These are phyloP conservation scores for Escallonia herrerae DNA, from an alignment of 129 eudicot genomes.

Conservation along the genomic window DNA sequence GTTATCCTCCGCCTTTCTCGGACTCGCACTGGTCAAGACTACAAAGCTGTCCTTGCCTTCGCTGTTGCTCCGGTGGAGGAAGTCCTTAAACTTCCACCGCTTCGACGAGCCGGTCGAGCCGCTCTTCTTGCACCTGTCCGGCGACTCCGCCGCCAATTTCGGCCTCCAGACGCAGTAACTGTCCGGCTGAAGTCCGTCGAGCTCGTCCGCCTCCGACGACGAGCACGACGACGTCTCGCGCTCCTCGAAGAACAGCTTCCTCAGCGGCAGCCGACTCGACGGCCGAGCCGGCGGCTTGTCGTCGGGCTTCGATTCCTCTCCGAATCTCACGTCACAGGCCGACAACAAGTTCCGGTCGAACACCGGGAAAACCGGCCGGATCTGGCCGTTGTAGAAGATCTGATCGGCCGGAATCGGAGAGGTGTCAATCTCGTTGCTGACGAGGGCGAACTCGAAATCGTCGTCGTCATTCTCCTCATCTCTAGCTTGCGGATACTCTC, in stretches of 20 bases:
- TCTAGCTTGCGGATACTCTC: conserved; percentile 1
- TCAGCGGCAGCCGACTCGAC: conserved; percentile 36
- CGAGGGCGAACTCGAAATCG: conserved; percentile 63
- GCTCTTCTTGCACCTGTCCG: conserved; percentile 47
- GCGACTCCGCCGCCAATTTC: conserved; percentile 28
- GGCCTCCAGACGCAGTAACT: conserved; percentile 84
- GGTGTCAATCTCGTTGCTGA: conserved; percentile 8
- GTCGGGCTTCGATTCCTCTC: conserved; percentile 3
- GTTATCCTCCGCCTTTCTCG: conserved; percentile 10
- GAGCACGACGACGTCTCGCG: conserved; percentile 50
- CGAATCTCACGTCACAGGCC: not conserved
- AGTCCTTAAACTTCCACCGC: conserved; percentile 52
- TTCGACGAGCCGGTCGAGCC: conserved; percentile 59
- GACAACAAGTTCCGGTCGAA: conserved; percentile 41
- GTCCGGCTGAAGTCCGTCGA: conserved; percentile 44
- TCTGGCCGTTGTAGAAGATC: conserved; percentile 58
- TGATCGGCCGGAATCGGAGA: conserved; percentile 61
- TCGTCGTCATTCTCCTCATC: conserved; percentile 31
- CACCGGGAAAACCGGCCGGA: conserved; percentile 49
- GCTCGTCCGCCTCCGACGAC: conserved; percentile 58
- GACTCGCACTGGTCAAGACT: not conserved
- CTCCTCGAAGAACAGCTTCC: conserved; percentile 59
- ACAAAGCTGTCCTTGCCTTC: conserved; percentile 36
- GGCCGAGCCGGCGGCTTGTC: conserved; percentile 13
- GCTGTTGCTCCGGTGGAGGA: conserved; percentile 48